Conservation (phyloP, 495 filamentous ascomycete genomes). For the Aspergillus campestris region DNA sequence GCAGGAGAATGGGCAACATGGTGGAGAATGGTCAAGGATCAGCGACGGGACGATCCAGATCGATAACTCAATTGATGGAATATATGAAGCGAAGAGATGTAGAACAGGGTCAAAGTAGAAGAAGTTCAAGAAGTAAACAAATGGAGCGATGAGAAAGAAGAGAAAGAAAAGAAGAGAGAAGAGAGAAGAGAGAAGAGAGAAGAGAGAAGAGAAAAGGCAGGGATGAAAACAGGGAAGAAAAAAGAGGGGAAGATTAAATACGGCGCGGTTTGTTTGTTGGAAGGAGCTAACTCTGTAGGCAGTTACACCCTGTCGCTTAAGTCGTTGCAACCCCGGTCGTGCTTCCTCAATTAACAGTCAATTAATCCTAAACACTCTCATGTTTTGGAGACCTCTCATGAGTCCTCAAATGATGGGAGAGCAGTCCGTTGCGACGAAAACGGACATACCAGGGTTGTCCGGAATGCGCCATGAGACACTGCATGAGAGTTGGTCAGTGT, state of each 20-base stretch:
- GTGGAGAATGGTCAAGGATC: conserved; percentile 8
- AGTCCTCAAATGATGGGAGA: no score
- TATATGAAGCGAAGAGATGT: conserved; percentile 1
- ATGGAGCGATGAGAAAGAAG: conserved; percentile 1
- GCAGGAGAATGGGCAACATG: conserved; percentile 28
- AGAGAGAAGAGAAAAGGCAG: conserved; percentile 15
- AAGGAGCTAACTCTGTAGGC: no score
- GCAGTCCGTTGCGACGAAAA: no score
- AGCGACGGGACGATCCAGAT: neutral
- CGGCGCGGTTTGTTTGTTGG: no score
- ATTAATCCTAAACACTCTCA: no score
- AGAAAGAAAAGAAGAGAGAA: conserved; percentile 1
- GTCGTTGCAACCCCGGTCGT: no score
- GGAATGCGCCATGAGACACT: no score
- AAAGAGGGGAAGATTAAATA: conserved; percentile 12
- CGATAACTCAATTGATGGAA: neutral
- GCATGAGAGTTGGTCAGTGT: no score
- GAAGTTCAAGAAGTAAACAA: neutral
- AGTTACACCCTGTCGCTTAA: no score
- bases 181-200: conserved; percentile 1
- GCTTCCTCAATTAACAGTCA: no score
- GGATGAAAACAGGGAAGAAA: conserved; percentile 13
- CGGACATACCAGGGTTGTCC: no score
- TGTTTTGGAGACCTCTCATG: no score
- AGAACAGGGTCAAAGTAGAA: conserved; percentile 10